Evolutionary conservation across 2,329 filamentous ascomycete genomes (phyloP).

Genomic region (Colletotrichum navitas): DNA sequence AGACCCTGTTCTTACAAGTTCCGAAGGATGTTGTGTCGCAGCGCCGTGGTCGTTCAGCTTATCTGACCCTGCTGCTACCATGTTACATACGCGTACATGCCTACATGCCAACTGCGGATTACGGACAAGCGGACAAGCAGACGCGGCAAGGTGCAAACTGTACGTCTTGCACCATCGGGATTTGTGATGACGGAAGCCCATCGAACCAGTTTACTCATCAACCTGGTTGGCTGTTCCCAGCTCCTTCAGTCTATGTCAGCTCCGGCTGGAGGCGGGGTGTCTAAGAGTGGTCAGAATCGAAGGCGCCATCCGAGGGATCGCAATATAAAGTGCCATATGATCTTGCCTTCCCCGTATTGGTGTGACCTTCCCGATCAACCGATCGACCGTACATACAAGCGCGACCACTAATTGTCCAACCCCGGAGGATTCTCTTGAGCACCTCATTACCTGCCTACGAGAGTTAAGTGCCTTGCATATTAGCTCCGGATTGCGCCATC

Average conservation of each 20-base stretch:
- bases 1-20: neutral
- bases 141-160: constrained; percentile 16
- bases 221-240: constrained; percentile 17
- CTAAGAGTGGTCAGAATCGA: constrained; percentile 15
- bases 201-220: constrained; percentile 37
- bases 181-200: constrained; percentile 40
- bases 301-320: constrained; percentile 32
- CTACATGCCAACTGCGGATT: neutral
- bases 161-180: constrained; percentile 35
- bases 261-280: constrained; percentile 16
- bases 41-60: neutral
- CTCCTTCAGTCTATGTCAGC: constrained; percentile 9
- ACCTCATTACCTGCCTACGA: constrained; percentile 35
- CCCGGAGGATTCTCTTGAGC: constrained; percentile 9
- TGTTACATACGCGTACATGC: too few relatives aligned
- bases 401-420: neutral
- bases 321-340: constrained; percentile 33
- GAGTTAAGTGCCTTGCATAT: constrained; percentile 38
- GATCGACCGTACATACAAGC: constrained; percentile 23
- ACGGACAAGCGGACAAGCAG: neutral
- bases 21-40: constrained; percentile 3
- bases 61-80: neutral
- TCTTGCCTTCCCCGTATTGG: neutral
- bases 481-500: constrained; percentile 38
- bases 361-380: constrained; percentile 28